These are phyloP conservation scores for Mallotus japonicus DNA, from an alignment of 441 rosid species.

Conservation along the genomic window DNA sequence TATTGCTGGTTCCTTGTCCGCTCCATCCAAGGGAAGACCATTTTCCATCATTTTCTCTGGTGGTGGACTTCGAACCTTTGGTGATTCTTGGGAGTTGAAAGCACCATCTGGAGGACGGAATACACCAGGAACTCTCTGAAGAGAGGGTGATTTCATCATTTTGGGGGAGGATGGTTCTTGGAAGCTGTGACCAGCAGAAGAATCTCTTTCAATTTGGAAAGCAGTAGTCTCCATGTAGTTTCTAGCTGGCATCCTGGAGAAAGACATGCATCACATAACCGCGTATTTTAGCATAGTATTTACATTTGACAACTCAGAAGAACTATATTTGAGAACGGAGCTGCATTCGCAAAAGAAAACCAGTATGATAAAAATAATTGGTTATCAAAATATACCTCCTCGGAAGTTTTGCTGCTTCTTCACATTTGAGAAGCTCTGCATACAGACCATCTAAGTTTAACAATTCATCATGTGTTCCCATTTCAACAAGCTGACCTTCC, in stretches of 20 bases:
- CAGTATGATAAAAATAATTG: constrained; percentile 5
- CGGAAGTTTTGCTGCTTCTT: constrained; percentile 98
- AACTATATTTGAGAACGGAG: not conserved
- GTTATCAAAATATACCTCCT: constrained; percentile 62
- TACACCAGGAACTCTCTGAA: constrained; percentile 73
- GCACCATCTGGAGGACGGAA: constrained; percentile 55
- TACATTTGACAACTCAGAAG: not conserved
- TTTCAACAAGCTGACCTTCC: constrained; percentile 98
- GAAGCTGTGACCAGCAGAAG: constrained; percentile 77
- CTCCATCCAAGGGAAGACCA: constrained; percentile 53
- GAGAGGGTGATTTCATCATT: constrained; percentile 88
- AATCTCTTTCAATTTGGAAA: constrained; percentile 85
- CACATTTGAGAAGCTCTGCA: constrained; percentile 94
- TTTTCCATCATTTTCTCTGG: constrained; percentile 72
- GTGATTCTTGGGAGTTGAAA: constrained; percentile 64
- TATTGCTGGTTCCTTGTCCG: constrained; percentile 76
- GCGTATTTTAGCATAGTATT: constrained; percentile 15
- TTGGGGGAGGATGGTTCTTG: constrained; percentile 92
- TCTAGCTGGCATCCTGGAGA: constrained; percentile 82
- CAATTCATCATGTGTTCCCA: constrained; percentile 98
- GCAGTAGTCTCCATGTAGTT: constrained; percentile 58
- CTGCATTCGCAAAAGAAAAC: not conserved
- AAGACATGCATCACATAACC: constrained; percentile 21
- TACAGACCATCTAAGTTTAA: constrained; percentile 75
- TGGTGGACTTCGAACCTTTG: constrained; percentile 66